These are phyloP conservation scores for Silene noctiflora DNA, from an alignment of 179 eudicot genomes.

Conservation along the genomic window DNA sequence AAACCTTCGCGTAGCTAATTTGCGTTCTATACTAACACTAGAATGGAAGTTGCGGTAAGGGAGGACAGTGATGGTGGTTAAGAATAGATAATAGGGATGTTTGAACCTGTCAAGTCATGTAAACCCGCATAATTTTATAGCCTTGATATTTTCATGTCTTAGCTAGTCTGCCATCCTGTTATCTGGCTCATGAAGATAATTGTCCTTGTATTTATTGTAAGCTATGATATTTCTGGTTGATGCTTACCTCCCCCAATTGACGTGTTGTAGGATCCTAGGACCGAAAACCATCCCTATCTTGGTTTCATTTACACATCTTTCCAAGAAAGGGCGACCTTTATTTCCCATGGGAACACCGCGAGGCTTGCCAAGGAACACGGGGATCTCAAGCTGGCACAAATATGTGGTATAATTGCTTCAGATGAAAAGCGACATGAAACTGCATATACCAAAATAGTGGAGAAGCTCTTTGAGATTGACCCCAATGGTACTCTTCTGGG, in stretches of 20 bases:
- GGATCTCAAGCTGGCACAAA: constrained; percentile 36
- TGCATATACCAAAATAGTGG: constrained; percentile 39
- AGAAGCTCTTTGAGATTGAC: constrained; percentile 39
- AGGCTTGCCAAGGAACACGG: constrained; percentile 39
- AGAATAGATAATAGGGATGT: not conserved
- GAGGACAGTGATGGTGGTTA: not conserved
- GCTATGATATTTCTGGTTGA: not conserved
- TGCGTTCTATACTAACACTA: not conserved
- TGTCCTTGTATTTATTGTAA: not conserved
- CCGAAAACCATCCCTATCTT: constrained; percentile 38
- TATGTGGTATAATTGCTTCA: constrained; percentile 39
- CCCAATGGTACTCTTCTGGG: constrained; percentile 32
- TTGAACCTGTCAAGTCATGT: not conserved
- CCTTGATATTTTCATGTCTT: not conserved
- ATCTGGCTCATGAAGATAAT: not conserved
- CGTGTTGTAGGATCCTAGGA: constrained; percentile 35
- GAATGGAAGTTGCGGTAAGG: not conserved
- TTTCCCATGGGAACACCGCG: constrained; percentile 39
- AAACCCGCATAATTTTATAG: not conserved
- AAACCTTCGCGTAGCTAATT: not conserved
- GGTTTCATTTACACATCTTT: constrained; percentile 43
- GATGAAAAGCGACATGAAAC: constrained; percentile 42
- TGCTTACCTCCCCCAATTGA: not conserved
- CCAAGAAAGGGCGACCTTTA: constrained; percentile 37
- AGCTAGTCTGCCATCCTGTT: not conserved